phyloP scores from a whole-genome alignment of 305 asterid species.

The Caryopteris hybrid region DNA sequence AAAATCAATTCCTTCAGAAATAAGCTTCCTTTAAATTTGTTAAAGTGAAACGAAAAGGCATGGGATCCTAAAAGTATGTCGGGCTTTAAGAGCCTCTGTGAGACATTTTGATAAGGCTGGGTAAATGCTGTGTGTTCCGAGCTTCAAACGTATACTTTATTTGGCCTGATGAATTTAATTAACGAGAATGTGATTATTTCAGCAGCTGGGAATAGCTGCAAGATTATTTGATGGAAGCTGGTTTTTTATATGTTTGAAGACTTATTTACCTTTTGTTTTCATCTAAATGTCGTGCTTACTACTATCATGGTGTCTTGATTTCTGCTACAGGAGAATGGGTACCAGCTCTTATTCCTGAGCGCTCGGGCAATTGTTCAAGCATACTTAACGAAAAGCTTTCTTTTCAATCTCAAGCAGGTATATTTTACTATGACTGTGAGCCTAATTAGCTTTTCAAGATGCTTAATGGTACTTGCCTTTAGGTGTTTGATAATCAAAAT shows the following conservation, averaged over 20 bases:
- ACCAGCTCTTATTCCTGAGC: conserved; percentile 86
- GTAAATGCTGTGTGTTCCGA: not conserved
- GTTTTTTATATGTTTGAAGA: too few relatives aligned
- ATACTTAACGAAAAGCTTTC: conserved; percentile 80
- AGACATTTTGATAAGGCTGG: not conserved
- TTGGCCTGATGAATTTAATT: not conserved
- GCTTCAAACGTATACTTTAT: not conserved
- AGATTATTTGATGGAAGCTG: too few relatives aligned
- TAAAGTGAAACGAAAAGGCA: too few relatives aligned
- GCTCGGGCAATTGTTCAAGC: conserved; percentile 97
- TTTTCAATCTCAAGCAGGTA: conserved; percentile 85
- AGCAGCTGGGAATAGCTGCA: too few relatives aligned
- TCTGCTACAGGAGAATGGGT: conserved; percentile 74
- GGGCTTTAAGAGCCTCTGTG: not conserved
- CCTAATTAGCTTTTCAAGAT: not conserved
- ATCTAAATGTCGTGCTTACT: conserved; percentile 1
- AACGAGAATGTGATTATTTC: not conserved
- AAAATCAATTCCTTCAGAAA: too few relatives aligned
- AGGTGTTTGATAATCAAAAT: conserved; percentile 1
- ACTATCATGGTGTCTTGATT: conserved; percentile 1
- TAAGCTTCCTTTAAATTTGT: too few relatives aligned
- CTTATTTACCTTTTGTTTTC: conserved; percentile 1
- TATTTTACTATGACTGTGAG: conserved; percentile 6
- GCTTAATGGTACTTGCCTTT: not conserved
- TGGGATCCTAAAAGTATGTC: not conserved